These are phyloP conservation scores for Coix lacrymajobi DNA, from an alignment of 176 grass and related monocot genomes.

Conservation along the genomic window DNA sequence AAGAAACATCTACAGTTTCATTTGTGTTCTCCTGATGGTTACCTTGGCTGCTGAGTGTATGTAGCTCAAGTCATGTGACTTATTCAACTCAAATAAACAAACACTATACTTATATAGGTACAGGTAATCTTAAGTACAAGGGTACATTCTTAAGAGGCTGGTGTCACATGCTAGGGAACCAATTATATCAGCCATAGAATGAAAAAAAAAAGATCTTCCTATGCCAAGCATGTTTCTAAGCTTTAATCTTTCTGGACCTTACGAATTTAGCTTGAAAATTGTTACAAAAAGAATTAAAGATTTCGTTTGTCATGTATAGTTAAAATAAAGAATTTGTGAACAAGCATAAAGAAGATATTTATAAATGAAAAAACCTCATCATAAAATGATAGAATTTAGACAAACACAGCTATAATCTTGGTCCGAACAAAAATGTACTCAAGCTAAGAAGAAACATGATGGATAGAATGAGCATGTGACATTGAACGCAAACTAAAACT, in stretches of 20 bases:
- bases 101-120: background rate
- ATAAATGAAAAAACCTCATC: background rate
- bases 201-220: background rate
- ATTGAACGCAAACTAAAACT: background rate
- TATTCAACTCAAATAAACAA: background rate
- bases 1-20: background rate
- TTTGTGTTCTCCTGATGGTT: background rate
- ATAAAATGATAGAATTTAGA: background rate
- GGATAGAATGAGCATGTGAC: background rate
- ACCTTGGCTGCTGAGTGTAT: conserved; percentile 11
- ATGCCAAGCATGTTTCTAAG: background rate
- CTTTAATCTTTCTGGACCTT: background rate
- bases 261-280: background rate
- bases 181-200: background rate
- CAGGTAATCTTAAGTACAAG: background rate
- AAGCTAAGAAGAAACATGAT: background rate
- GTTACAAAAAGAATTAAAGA: background rate
- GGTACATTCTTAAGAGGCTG: background rate
- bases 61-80: background rate
- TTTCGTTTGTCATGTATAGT: background rate
- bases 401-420: background rate
- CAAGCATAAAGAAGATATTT: background rate
- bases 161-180: background rate
- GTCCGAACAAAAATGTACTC: background rate
- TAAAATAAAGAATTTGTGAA: background rate